These are phyloP conservation scores for Earliella scabrosa DNA, from an alignment of 1,284 basidiomycete species.

Conservation along the genomic window DNA sequence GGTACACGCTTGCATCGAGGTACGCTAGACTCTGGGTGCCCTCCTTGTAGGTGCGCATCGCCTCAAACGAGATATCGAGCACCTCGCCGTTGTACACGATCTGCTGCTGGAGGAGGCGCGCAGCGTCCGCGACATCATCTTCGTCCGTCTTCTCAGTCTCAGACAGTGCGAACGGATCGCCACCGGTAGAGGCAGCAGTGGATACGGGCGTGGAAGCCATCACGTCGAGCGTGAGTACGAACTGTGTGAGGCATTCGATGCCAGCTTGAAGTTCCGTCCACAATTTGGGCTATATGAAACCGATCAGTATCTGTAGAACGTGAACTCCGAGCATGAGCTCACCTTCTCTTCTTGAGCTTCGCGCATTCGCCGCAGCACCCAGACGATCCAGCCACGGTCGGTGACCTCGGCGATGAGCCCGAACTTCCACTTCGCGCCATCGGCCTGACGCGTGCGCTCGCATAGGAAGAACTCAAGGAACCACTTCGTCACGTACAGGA, in stretches of 20 bases:
- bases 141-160: conserved; percentile 37
- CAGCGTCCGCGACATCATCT: conserved; percentile 72
- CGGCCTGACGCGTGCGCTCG: conserved; percentile 50
- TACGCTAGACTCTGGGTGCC: conserved; percentile 74
- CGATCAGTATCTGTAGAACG: background rate
- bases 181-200: conserved; percentile 21
- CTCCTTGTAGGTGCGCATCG: conserved; percentile 77
- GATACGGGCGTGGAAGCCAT: conserved; percentile 44
- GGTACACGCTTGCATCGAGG: conserved; percentile 82
- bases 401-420: conserved; percentile 83
- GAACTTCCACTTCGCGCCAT: conserved; percentile 60
- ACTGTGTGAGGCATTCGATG: conserved; percentile 89
- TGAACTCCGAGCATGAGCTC: conserved; percentile 19
- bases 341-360: conserved; percentile 90
- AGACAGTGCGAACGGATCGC: conserved; percentile 4
- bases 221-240: conserved; percentile 82
- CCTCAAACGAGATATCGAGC: conserved; percentile 83
- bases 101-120: conserved; percentile 83
- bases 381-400: conserved; percentile 85
- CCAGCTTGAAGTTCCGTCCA: conserved; percentile 97
- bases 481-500: conserved; percentile 86
- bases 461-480: conserved; percentile 87
- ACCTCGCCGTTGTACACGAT: conserved; percentile 93
- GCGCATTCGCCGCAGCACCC: conserved; percentile 89
- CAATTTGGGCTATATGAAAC: conserved; percentile 69